These are phyloP conservation scores for Cyclotella baltica DNA, from an alignment of 108 stramenopile genomes.

Conservation along the genomic window DNA sequence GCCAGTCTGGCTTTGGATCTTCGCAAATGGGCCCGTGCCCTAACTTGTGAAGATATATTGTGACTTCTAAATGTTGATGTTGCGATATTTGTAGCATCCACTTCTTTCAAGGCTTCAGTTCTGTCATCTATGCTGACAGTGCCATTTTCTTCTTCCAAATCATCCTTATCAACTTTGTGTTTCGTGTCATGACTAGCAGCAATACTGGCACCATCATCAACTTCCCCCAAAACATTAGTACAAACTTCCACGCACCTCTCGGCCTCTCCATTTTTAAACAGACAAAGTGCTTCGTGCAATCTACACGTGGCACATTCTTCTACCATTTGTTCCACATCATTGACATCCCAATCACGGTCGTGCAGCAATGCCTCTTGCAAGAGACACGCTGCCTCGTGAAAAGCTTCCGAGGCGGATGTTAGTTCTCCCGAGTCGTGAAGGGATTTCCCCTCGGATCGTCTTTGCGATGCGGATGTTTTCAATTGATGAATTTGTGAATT, in stretches of 20 bases:
- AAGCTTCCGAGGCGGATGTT: slow-evolving; percentile 54
- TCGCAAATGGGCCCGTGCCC: slow-evolving; percentile 82
- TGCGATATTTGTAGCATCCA: slow-evolving; percentile 15
- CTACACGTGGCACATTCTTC: slow-evolving; percentile 80
- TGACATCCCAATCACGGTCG: not conserved
- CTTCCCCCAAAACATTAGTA: slow-evolving; percentile 44
- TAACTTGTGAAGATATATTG: slow-evolving; percentile 54
- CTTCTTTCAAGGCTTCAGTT: no score
- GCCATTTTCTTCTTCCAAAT: not conserved
- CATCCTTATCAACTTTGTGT: not conserved
- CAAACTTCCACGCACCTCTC: slow-evolving; percentile 67
- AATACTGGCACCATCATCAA: slow-evolving; percentile 26
- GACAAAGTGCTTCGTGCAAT: slow-evolving; percentile 85
- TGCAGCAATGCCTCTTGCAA: slow-evolving; percentile 26
- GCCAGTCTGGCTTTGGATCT: slow-evolving; percentile 81
- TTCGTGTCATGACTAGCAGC: slow-evolving; percentile 14
- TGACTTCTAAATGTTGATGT: slow-evolving; percentile 11
- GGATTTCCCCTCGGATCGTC: slow-evolving; percentile 10
- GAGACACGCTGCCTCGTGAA: slow-evolving; percentile 60
- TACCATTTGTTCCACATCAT: slow-evolving; percentile 21
- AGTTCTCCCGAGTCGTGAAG: slow-evolving; percentile 63
- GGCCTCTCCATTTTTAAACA: slow-evolving; percentile 68
- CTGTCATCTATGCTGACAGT: not conserved
- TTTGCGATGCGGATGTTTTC: not conserved
- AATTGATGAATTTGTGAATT: slow-evolving; percentile 1